Base-by-base conservation (phyloP, 1,139 yeast genomes). In the Magnusiomyces sp. region DNA sequence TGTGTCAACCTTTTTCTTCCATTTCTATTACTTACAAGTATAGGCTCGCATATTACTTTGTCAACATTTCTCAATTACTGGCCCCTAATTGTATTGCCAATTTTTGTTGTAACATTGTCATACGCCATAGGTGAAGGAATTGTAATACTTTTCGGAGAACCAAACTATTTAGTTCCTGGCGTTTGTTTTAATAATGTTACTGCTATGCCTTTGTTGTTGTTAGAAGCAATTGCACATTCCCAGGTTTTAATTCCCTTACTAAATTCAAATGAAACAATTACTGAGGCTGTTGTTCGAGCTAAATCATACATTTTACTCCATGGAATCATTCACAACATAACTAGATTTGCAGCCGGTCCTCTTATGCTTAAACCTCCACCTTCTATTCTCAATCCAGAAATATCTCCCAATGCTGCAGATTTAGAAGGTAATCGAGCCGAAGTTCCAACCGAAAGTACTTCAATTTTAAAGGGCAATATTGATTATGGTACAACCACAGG, bases 111-210 rank as follows among this genome's bases (percentile, higher is more conserved):
- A 1, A 17, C 46, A 11, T 11, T 50, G 19, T 45, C 55, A 17
- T 55, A 49, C 40, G 16, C 51, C 17, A 16, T 56, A 17, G 58
- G 58, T 11, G 20, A 38, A 34, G 23, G 51, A 16, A 42, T 44
- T 16, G 58, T 56, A 20, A 41, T 48, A 2, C 33, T 47, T 17
- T 46, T 54, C n/a, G 50, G 51, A 10, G 51, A 52, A 42, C 58
- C 56, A 16, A 37, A 44, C 23, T 57, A 52, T 45, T 49, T 57
- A 43, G 48, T 57, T 29, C 58, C 59, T 19, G 59, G 59, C 1
- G 48, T 56, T 47, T 53, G 56, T 29, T 57, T 57, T 50, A 57
- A 57, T 48, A 57, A 57, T 44, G 57, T 55, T 38, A 57, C 56
- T 16, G 54, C 58, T n/a, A 51, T 57, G 44, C 59, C 59, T 3